These are phyloP conservation scores for Aquilaria yunnanensis DNA, from an alignment of 345 rosid species.

Conservation along the genomic window DNA sequence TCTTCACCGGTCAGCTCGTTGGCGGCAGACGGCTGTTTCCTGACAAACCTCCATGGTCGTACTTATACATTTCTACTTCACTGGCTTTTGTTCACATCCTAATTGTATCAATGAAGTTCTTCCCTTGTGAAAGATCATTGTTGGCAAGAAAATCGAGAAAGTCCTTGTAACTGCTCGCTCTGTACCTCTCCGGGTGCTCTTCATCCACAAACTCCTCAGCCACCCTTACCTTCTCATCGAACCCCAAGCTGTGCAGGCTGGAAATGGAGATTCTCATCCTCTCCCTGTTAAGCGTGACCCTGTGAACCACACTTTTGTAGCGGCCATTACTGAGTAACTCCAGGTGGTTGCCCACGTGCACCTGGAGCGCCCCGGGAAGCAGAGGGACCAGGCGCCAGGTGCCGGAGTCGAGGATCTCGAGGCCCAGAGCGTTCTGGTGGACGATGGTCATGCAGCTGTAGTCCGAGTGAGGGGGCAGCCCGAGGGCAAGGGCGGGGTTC, in stretches of 20 bases:
- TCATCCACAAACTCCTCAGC: slow-evolving; percentile 47
- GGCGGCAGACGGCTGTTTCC: too few species aligned
- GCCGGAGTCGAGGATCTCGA: slow-evolving; percentile 37
- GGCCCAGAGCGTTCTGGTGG: slow-evolving; percentile 49
- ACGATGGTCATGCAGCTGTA: slow-evolving; percentile 52
- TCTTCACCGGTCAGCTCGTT: too few species aligned
- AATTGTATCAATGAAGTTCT: slow-evolving; percentile 39
- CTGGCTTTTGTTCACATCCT: slow-evolving; percentile 18
- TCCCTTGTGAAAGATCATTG: slow-evolving; percentile 41
- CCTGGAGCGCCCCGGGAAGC: slow-evolving; percentile 48
- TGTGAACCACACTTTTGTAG: slow-evolving; percentile 50
- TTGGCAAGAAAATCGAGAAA: slow-evolving; percentile 44
- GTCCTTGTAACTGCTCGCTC: slow-evolving; percentile 55
- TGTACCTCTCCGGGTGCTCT: slow-evolving; percentile 35
- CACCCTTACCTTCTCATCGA: slow-evolving; percentile 55
- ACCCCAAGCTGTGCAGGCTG: slow-evolving; percentile 56
- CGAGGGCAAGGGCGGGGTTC: slow-evolving; percentile 30
- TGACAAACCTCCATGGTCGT: too few species aligned
- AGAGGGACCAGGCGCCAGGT: slow-evolving; percentile 42
- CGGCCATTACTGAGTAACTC: slow-evolving; percentile 68
- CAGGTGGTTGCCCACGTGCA: slow-evolving; percentile 59
- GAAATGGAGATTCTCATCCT: slow-evolving; percentile 49
- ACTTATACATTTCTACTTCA: too few species aligned
- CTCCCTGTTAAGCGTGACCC: slow-evolving; percentile 34
- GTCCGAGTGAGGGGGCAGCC: slow-evolving; percentile 65